Percentiles rank a stretch among this genome's conserved stretches.
These are phyloP conservation scores for Ettlia oleoabundans DNA, from an alignment of 139 green algal species.

Conservation along the genomic window DNA sequence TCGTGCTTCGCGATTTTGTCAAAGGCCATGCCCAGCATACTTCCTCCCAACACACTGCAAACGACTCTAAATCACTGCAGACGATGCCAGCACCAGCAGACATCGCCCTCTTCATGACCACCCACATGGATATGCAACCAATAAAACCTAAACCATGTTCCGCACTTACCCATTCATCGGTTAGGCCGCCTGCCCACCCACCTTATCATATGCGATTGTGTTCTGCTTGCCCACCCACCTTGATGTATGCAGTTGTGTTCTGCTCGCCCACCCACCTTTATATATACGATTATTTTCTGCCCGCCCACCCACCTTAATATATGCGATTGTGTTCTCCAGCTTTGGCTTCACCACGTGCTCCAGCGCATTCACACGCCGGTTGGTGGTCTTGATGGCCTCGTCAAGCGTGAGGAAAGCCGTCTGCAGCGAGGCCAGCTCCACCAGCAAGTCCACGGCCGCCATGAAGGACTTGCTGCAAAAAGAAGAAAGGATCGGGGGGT, in stretches of 20 bases:
- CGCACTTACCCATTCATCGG: no score
- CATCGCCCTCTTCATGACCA: no score
- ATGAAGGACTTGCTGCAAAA: slow-evolving; percentile 73
- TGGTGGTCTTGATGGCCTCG: slow-evolving; percentile 96
- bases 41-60: no score
- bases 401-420: slow-evolving; percentile 99
- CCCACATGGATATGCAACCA: no score
- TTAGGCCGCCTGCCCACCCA: no score
- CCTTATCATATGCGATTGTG: background rate
- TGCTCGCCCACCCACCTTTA: slow-evolving; percentile 77
- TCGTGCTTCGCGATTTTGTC: no score
- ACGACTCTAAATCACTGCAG: no score
- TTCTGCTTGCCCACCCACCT: background rate
- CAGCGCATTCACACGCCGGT: slow-evolving; percentile 97
- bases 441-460: slow-evolving; percentile 86
- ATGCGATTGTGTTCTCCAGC: slow-evolving; percentile 98
- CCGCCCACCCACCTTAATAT: slow-evolving; percentile 90
- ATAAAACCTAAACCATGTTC: no score
- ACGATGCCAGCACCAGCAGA: no score
- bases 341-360: slow-evolving; percentile 98
- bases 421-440: slow-evolving; percentile 94
- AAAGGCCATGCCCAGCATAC: no score
- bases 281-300: slow-evolving; percentile 92
- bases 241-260: no score
- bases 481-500: background rate